Evolutionary conservation across 768 basidiomycete genomes (phyloP).

Genomic region (Postia placenta): DNA sequence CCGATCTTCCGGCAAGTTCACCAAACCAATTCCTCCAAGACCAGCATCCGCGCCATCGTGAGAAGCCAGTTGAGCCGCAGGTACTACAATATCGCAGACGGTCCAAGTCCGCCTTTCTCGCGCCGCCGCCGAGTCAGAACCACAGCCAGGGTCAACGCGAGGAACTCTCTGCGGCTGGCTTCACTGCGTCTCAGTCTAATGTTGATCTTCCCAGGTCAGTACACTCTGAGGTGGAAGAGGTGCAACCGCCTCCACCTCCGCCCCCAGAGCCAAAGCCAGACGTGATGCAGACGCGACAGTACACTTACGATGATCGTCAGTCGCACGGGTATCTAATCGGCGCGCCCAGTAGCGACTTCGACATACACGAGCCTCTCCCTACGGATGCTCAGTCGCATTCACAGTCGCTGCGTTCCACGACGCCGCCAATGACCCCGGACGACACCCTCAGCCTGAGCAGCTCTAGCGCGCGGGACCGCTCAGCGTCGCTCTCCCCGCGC

Average conservation of each 20-base stretch:
- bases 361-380: constrained; percentile 1
- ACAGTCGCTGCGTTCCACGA: constrained; percentile 9
- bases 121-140: constrained; percentile 11
- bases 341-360: background rate
- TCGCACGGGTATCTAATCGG: constrained; percentile 20
- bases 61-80: constrained; percentile 10
- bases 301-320: constrained; percentile 23
- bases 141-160: constrained; percentile 1
- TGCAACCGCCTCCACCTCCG: background rate
- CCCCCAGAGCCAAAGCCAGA: background rate
- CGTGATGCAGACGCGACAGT: constrained; percentile 10
- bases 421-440: constrained; percentile 25
- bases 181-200: constrained; percentile 2
- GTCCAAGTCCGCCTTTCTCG: constrained; percentile 23
- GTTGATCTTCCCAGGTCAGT: background rate
- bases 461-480: constrained; percentile 13
- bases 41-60: constrained; percentile 3
- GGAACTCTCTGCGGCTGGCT: background rate
- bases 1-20: constrained; percentile 9
- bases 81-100: constrained; percentile 24
- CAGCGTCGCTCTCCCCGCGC: constrained; percentile 9
- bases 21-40: constrained; percentile 8
- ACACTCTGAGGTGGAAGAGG: constrained; percentile 1
- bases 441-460: constrained; percentile 21
- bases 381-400: constrained; percentile 7